Percentiles rank a stretch among this genome's conserved stretches.
These are phyloP conservation scores for Psilocybe cyanescens DNA, from an alignment of 768 basidiomycete genomes.

Conservation along the genomic window DNA sequence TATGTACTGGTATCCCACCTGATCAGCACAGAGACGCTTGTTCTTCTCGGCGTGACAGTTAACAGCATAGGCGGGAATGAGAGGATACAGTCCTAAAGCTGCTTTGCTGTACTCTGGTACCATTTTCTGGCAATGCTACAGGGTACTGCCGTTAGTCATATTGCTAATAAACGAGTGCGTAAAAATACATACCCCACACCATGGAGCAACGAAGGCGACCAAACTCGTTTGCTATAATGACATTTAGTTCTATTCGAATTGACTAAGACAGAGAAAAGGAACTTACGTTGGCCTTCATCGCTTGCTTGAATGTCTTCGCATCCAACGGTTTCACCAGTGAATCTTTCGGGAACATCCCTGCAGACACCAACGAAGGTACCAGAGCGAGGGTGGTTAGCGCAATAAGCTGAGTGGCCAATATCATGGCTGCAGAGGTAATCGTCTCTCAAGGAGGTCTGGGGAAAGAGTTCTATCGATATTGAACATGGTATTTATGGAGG, in stretches of 20 bases:
- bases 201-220: slow-evolving; percentile 94
- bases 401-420: slow-evolving; percentile 41
- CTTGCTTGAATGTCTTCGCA: slow-evolving; percentile 67
- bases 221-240: slow-evolving; percentile 64
- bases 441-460: slow-evolving; percentile 6
- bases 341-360: slow-evolving; percentile 49
- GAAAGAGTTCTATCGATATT: slow-evolving; percentile 1
- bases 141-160: neutral
- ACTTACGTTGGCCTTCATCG: slow-evolving; percentile 76
- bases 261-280: slow-evolving; percentile 9
- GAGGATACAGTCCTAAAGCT: slow-evolving; percentile 74
- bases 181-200: slow-evolving; percentile 75
- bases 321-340: slow-evolving; percentile 77
- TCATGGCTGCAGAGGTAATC: slow-evolving; percentile 21
- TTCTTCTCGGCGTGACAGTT: slow-evolving; percentile 88
- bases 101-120: slow-evolving; percentile 87
- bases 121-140: slow-evolving; percentile 83
- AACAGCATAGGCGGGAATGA: slow-evolving; percentile 90
- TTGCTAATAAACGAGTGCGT: neutral
- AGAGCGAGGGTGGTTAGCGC: slow-evolving; percentile 42
- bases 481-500: slow-evolving; percentile 20
- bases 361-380: slow-evolving; percentile 52
- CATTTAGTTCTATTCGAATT: neutral
- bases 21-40: slow-evolving; percentile 80
- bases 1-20: slow-evolving; percentile 27